Evolutionary conservation across 108 stramenopile genomes (phyloP).

Genomic region (Skeletonema costatum): DNA sequence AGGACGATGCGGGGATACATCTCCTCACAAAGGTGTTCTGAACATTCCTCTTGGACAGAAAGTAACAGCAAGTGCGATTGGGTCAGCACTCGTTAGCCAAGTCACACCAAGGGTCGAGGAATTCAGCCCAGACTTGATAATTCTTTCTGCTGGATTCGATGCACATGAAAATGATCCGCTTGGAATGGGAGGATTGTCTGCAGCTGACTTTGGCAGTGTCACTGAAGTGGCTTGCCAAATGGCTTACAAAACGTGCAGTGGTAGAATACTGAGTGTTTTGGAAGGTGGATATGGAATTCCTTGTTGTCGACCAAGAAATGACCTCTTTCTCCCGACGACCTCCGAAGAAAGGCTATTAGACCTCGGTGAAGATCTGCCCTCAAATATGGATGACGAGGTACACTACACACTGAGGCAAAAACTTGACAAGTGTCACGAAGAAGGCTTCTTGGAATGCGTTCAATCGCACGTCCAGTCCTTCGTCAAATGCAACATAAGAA

Average conservation of each 20-base stretch:
- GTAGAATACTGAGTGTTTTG: slow-evolving; percentile 90
- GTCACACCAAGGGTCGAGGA: slow-evolving; percentile 85
- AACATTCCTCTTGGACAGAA: slow-evolving; percentile 84
- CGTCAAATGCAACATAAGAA: slow-evolving; percentile 48
- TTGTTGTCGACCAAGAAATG: slow-evolving; percentile 66
- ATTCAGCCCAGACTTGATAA: slow-evolving; percentile 93
- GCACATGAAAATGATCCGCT: slow-evolving; percentile 92
- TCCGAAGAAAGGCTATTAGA: slow-evolving; percentile 48
- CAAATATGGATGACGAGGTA: slow-evolving; percentile 71
- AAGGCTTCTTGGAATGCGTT: slow-evolving; percentile 85
- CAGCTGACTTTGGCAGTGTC: slow-evolving; percentile 82
- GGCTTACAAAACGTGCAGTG: slow-evolving; percentile 88
- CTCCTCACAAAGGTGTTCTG: slow-evolving; percentile 84
- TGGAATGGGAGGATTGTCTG: slow-evolving; percentile 80
- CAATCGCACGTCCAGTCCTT: slow-evolving; percentile 68
- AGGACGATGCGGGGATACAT: slow-evolving; percentile 83
- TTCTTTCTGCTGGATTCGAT: slow-evolving; percentile 96
- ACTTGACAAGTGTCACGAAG: slow-evolving; percentile 77
- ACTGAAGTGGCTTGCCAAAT: slow-evolving; percentile 88
- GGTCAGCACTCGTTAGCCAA: slow-evolving; percentile 74
- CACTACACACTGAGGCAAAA: slow-evolving; percentile 57
- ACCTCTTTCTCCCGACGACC: slow-evolving; percentile 52
- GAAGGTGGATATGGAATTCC: slow-evolving; percentile 99
- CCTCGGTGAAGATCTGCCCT: slow-evolving; percentile 77
- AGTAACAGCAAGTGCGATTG: slow-evolving; percentile 75